These are phyloP conservation scores for Flaveria brownii DNA, from an alignment of 129 eudicot genomes.

Conservation along the genomic window DNA sequence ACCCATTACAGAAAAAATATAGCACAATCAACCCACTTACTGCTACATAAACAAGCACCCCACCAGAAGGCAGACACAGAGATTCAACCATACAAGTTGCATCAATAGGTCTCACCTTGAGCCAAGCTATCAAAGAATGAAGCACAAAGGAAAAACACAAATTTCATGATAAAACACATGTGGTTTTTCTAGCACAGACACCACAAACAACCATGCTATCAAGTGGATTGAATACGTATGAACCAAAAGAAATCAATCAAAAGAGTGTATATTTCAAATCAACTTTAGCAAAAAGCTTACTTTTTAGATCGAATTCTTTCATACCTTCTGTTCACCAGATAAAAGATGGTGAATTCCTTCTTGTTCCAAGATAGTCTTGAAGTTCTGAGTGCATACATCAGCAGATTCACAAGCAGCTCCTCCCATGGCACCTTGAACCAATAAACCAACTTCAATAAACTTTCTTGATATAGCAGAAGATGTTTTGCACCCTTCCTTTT, in stretches of 20 bases:
- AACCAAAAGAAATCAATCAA: background rate
- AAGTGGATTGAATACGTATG: conserved; percentile 8
- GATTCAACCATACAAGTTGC: conserved; percentile 20
- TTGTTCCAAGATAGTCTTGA: conserved; percentile 33
- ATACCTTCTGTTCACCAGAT: conserved; percentile 36
- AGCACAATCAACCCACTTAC: background rate
- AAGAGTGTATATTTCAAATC: background rate
- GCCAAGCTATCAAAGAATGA: background rate
- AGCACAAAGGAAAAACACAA: background rate
- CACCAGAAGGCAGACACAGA: background rate
- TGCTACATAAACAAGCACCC: background rate
- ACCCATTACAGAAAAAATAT: background rate
- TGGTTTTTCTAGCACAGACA: background rate
- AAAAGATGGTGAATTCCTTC: conserved; percentile 46
- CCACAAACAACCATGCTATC: background rate
- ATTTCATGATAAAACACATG: background rate
- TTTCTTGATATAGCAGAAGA: conserved; percentile 9
- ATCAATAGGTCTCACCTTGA: conserved; percentile 3
- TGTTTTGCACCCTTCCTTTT: conserved; percentile 23
- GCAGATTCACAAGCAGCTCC: conserved; percentile 27
- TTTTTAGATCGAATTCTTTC: background rate
- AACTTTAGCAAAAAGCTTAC: conserved; percentile 21
- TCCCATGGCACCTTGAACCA: conserved; percentile 34
- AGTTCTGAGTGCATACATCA: conserved; percentile 20
- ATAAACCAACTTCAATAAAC: background rate